A percentile compares a stretch with the other conserved stretches of the same genome.
phyloP scores from a whole-genome alignment of 495 filamentous ascomycete genomes.

The Pseudoneurospora amorphoporcata region DNA sequence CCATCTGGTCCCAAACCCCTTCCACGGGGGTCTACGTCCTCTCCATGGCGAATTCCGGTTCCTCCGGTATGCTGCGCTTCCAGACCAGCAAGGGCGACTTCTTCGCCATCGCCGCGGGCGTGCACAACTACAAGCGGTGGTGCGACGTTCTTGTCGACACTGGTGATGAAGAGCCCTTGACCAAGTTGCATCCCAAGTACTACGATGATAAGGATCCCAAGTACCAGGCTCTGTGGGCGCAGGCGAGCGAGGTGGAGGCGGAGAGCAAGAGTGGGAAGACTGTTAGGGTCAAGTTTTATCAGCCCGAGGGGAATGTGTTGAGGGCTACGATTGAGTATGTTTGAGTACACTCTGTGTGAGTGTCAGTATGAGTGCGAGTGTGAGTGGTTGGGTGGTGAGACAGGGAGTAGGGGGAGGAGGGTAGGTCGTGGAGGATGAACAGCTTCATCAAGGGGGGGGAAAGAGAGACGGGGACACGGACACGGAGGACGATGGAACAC shows the following conservation, averaged over 20 bases:
- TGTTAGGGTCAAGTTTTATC: constrained; percentile 1
- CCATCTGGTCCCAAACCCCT: not conserved
- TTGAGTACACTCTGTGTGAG: not conserved
- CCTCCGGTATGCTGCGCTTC: constrained; percentile 4
- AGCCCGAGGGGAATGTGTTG: constrained; percentile 3
- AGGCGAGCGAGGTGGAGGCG: not conserved
- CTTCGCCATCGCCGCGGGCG: constrained; percentile 3
- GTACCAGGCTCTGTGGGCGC: constrained; percentile 4
- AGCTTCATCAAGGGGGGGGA: not conserved
- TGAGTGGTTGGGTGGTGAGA: not conserved
- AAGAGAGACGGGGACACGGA: not conserved
- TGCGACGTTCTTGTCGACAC: constrained; percentile 2
- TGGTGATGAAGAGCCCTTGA: not conserved
- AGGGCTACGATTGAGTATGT: not conserved
- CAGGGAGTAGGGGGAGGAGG: not conserved
- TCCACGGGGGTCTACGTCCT: not conserved
- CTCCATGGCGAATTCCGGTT: not conserved
- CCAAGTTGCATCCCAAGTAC: not conserved
- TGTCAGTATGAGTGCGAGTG: not conserved
- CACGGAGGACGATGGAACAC: not conserved
- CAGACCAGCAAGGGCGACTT: not conserved
- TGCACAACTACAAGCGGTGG: constrained; percentile 10
- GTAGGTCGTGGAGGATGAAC: not conserved
- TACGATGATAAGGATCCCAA: constrained; percentile 6
- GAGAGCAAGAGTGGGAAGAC: not conserved